These are phyloP conservation scores for Pichia nanzhaoensis DNA, from an alignment of 805 yeast species.

Conservation along the genomic window DNA sequence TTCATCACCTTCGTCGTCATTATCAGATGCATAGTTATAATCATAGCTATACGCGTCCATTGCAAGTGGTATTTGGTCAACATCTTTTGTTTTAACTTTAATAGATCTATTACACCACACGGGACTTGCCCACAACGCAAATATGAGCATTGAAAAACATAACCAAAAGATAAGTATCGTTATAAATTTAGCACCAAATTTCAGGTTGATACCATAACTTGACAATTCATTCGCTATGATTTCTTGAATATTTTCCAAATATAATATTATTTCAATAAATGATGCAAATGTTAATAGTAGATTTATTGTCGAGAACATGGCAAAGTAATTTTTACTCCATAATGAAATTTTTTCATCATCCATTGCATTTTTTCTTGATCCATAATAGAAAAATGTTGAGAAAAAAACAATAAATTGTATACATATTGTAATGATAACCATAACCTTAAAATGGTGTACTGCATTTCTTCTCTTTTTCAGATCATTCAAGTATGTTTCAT, in stretches of 20 bases:
- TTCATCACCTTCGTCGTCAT: not conserved
- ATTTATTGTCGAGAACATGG: slow-evolving; percentile 32
- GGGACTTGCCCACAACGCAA: slow-evolving; percentile 34
- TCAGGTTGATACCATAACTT: slow-evolving; percentile 40
- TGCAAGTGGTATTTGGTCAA: slow-evolving; percentile 6
- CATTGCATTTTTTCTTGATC: slow-evolving; percentile 28
- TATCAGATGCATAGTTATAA: not conserved
- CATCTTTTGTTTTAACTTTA: not conserved
- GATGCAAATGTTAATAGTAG: slow-evolving; percentile 30
- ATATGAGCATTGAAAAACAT: slow-evolving; percentile 30
- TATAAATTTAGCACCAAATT: slow-evolving; percentile 37
- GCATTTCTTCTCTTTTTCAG: slow-evolving; percentile 17
- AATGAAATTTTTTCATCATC: slow-evolving; percentile 32
- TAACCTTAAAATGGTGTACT: not conserved
- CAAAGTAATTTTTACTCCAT: slow-evolving; percentile 32
- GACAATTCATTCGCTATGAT: slow-evolving; percentile 32
- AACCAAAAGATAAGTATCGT: slow-evolving; percentile 24
- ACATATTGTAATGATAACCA: slow-evolving; percentile 15
- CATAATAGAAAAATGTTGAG: slow-evolving; percentile 32
- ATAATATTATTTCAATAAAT: slow-evolving; percentile 20
- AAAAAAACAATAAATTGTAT: slow-evolving; percentile 29
- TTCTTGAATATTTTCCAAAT: slow-evolving; percentile 17
- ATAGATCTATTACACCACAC: slow-evolving; percentile 50
- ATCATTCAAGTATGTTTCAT: slow-evolving; percentile 23
- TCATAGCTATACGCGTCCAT: not conserved